Evolutionary conservation across 2,329 filamentous ascomycete species (phyloP), one percentile per base, ranked within the genome.

Genomic region (Drechmeria coniospora): DNA sequence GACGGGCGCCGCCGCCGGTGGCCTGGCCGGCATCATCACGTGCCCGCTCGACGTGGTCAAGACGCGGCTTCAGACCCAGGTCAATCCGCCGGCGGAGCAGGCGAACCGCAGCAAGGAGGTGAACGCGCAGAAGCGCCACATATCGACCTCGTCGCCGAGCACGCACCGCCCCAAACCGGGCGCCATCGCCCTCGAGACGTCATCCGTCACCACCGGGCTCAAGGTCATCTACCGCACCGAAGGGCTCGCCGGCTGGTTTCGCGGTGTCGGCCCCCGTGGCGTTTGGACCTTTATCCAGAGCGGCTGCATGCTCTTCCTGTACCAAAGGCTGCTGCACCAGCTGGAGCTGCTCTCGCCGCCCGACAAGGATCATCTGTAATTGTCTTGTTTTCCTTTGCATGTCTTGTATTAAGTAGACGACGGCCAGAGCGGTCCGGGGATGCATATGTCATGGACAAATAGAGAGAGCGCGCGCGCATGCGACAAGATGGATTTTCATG

Each of bases 281-380:
- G 82, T 95, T 10, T 98, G 90, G 90, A 98, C 90, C 14, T 93
- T 87, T 45, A 82, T 95, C 32, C 90, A 98, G 59, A 93, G 81
- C 46, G 81, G 86, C 23, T 92, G 83, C 39, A 95, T 95, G 87
- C 63, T 95, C 48, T 86, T 95, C 42, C 62, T 94, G 50, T 95
- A 95, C 53, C 87, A 95, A 57, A 79, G 76, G 34, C 61, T 95
- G 31, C 57, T 95, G 47, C 75, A 79, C 44, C 72, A 76, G 53
- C 66, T 95, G 39, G 79, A 86, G 31, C 40, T 53, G 22, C 56
- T 57, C 47, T 42, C 45, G 32, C 54, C 53, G 3, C 29, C 39
- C 10, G 51, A 52, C 31, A 35, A 30, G 6, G 30, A 50, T 24
- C 38, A 40, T 24, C 31, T 41, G 33, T 46, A 42, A 31, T 33